phyloP scores from a whole-genome alignment of 495 filamentous ascomycete species.

The Podospora tetraspora region DNA sequence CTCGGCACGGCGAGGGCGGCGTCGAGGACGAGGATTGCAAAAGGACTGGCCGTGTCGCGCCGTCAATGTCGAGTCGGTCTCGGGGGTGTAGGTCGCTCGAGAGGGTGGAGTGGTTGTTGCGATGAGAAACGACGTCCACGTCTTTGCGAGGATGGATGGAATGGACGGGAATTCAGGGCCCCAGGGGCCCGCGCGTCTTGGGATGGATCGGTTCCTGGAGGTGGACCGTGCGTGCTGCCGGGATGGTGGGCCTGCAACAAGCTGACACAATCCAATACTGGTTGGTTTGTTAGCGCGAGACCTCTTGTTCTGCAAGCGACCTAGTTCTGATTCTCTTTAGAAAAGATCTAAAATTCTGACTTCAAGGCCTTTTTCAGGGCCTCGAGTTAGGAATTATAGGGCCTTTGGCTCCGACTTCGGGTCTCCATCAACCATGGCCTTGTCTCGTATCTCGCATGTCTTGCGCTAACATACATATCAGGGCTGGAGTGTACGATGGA shows the following conservation, averaged over 20 bases:
- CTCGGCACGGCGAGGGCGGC: neutral
- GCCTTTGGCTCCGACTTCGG: no score
- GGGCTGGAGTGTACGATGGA: no score
- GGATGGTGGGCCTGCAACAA: constrained; percentile 17
- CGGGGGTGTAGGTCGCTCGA: neutral
- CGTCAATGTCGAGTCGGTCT: neutral
- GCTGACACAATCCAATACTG: no score
- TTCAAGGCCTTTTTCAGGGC: no score
- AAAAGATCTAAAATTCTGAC: no score
- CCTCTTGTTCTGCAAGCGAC: no score
- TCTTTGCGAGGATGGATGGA: neutral
- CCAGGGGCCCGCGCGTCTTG: neutral
- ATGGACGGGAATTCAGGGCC: neutral
- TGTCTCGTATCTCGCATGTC: no score
- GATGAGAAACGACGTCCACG: constrained; percentile 1
- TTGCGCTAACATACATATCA: no score
- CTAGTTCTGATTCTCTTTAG: no score
- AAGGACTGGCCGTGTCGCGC: neutral
- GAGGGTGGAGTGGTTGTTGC: constrained; percentile 3
- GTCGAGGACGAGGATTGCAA: neutral
- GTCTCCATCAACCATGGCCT: no score
- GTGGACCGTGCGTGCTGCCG: neutral
- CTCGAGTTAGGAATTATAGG: no score
- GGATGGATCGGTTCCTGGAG: neutral
- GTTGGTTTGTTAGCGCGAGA: no score